These are phyloP conservation scores for Albizia julibrissin DNA, from an alignment of 306 rosid genomes.

Conservation along the genomic window DNA sequence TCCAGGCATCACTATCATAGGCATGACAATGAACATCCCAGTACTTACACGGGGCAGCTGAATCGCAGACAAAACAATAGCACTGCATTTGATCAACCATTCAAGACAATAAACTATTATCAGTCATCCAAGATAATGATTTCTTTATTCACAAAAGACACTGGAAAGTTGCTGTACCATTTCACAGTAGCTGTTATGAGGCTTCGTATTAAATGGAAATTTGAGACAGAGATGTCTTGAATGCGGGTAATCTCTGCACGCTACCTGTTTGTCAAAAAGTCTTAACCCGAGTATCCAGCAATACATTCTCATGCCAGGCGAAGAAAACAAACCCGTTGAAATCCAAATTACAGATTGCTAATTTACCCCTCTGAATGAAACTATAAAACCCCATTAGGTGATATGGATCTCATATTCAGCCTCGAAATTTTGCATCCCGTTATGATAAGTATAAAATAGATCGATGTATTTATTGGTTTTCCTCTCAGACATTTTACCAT, in stretches of 20 bases:
- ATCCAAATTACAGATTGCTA: not conserved
- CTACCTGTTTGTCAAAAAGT: slow-evolving; percentile 48
- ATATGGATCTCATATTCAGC: not conserved
- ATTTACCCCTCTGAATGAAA: not conserved
- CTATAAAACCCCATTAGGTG: not conserved
- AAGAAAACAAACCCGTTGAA: not conserved
- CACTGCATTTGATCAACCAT: slow-evolving; percentile 49
- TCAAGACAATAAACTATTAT: not conserved
- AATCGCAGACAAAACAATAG: slow-evolving; percentile 65
- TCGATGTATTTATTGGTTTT: not conserved
- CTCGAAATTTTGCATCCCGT: not conserved
- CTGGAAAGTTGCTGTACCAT: slow-evolving; percentile 41
- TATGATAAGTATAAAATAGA: not conserved
- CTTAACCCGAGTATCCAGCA: not conserved
- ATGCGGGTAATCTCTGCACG: slow-evolving; percentile 78
- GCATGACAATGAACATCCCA: slow-evolving; percentile 47
- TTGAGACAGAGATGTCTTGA: slow-evolving; percentile 65
- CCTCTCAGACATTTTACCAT: not conserved
- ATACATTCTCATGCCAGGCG: not conserved
- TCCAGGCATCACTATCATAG: slow-evolving; percentile 24
- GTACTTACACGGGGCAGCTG: slow-evolving; percentile 39
- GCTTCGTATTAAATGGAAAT: slow-evolving; percentile 54
- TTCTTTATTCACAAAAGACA: not conserved
- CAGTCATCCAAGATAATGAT: not conserved
- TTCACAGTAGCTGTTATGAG: slow-evolving; percentile 55